These are phyloP conservation scores for Phytophthora litchii DNA, from an alignment of 352 stramenopile genomes.

Conservation along the genomic window DNA sequence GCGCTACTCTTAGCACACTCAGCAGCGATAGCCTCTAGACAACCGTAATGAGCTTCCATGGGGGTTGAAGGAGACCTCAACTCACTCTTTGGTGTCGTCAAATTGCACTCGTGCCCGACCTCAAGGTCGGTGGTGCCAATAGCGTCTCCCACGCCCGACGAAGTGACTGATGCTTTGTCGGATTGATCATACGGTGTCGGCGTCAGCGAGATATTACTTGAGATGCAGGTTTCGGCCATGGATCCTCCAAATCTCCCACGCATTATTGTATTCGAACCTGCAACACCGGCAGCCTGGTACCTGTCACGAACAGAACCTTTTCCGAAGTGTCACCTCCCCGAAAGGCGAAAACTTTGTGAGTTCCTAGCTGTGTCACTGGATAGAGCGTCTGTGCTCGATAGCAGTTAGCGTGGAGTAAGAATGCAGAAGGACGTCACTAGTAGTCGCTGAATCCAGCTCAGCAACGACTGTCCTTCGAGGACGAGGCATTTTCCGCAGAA, in stretches of 20 bases:
- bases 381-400: background rate
- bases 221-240: constrained; percentile 30
- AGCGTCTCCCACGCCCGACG: constrained; percentile 17
- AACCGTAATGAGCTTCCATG: constrained; percentile 20
- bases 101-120: constrained; percentile 13
- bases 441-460: constrained; percentile 18
- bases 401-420: background rate
- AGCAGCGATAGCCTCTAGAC: constrained; percentile 5
- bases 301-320: background rate
- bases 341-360: constrained; percentile 2
- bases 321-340: constrained; percentile 1
- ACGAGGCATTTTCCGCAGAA: constrained; percentile 17
- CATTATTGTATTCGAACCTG: constrained; percentile 5
- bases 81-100: constrained; percentile 18
- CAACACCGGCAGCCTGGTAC: background rate
- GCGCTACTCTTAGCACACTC: background rate
- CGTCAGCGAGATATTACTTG: constrained; percentile 24
- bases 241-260: constrained; percentile 15
- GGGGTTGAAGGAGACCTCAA: constrained; percentile 22
- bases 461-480: constrained; percentile 5
- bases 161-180: constrained; percentile 3
- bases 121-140: constrained; percentile 17
- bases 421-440: constrained; percentile 11
- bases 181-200: constrained; percentile 17
- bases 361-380: background rate